These are phyloP conservation scores for Fusarium temperatum DNA, from an alignment of 2,329 filamentous ascomycete genomes.

Conservation along the genomic window DNA sequence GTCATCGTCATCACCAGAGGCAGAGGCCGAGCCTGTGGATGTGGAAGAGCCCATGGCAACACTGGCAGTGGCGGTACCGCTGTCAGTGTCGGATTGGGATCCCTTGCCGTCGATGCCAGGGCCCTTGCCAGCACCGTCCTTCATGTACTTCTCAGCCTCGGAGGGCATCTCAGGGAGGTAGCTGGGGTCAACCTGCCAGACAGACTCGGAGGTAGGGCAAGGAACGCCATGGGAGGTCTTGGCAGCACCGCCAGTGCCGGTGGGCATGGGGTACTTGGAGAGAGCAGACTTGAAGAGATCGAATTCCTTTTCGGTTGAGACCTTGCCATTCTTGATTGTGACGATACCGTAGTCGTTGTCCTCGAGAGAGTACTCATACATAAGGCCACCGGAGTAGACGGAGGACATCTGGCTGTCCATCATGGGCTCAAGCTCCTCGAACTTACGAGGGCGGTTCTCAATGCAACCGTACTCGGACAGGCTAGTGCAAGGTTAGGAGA, in stretches of 20 bases:
- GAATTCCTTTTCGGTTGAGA: constrained; percentile 71
- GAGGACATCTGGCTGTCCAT: constrained; percentile 85
- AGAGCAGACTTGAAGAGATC: constrained; percentile 60
- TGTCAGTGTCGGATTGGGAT: constrained; percentile 61
- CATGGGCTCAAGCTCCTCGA: constrained; percentile 79
- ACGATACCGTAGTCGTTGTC: constrained; percentile 84
- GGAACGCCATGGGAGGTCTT: constrained; percentile 56
- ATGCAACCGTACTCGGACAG: constrained; percentile 94
- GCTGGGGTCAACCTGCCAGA: constrained; percentile 62
- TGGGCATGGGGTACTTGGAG: constrained; percentile 59
- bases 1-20: constrained; percentile 39
- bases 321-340: constrained; percentile 63
- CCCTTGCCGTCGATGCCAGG: constrained; percentile 63
- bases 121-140: constrained; percentile 61
- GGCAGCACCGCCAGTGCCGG: constrained; percentile 59
- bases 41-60: constrained; percentile 45
- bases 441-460: constrained; percentile 78
- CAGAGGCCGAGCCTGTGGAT: constrained; percentile 38
- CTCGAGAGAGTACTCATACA: constrained; percentile 93
- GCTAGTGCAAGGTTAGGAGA: constrained; percentile 46
- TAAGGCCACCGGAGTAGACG: constrained; percentile 94
- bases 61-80: constrained; percentile 57
- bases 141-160: constrained; percentile 62
- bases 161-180: constrained; percentile 62
- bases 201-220: constrained; percentile 59